Evolutionary conservation across 345 rosid species (phyloP).

Genomic region (Eucalyptus marginata): DNA sequence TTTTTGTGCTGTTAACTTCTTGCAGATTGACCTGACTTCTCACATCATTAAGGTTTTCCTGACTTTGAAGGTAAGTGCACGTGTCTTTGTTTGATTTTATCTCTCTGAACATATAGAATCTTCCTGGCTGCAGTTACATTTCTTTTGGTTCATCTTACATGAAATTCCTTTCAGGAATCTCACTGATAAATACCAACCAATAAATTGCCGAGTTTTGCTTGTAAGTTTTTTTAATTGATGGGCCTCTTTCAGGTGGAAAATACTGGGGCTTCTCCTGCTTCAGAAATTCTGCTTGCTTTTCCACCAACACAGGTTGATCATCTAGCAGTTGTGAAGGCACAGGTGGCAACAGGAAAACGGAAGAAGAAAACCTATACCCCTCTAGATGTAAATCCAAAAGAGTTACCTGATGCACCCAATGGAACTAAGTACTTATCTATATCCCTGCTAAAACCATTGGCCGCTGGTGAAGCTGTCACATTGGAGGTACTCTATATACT

Average conservation of each 20-base stretch:
- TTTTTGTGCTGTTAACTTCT: background rate
- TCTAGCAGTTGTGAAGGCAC: slow-evolving; percentile 68
- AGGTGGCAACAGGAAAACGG: slow-evolving; percentile 57
- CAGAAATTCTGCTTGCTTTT: slow-evolving; percentile 78
- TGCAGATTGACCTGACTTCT: slow-evolving; percentile 89
- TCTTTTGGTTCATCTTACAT: background rate
- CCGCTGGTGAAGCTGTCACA: slow-evolving; percentile 47
- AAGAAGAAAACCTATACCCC: slow-evolving; percentile 37
- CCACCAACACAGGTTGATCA: slow-evolving; percentile 61
- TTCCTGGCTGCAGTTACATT: background rate
- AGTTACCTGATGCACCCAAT: slow-evolving; percentile 4
- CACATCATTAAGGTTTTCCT: slow-evolving; percentile 79
- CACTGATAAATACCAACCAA: background rate
- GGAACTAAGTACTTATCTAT: slow-evolving; percentile 49
- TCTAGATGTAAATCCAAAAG: background rate
- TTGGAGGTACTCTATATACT: slow-evolving; percentile 72
- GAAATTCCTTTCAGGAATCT: background rate
- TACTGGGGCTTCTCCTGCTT: slow-evolving; percentile 45
- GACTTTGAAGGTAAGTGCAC: slow-evolving; percentile 64
- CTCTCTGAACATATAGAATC: background rate
- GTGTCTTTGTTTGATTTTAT: background rate
- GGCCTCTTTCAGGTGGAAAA: slow-evolving; percentile 59
- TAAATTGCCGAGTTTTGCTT: background rate
- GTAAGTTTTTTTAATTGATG: background rate
- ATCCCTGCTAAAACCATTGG: slow-evolving; percentile 46